Evolutionary conservation across 2,329 filamentous ascomycete genomes (phyloP).

Genomic region (Pyrenophora teres): DNA sequence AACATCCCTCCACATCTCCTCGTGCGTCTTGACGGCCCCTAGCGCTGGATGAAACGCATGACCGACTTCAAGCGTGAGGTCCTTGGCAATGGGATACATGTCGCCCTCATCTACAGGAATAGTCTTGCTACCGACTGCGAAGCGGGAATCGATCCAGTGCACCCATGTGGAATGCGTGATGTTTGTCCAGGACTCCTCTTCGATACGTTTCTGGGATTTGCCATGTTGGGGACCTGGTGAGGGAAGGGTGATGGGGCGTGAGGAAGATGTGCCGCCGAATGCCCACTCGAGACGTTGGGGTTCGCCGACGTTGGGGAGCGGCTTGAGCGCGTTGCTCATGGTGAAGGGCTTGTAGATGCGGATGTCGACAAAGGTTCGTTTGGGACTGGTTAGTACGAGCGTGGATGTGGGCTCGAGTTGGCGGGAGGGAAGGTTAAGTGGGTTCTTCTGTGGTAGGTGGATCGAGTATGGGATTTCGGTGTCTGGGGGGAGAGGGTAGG

Average conservation of each 20-base stretch:
- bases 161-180: conserved; percentile 53
- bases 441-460: conserved; percentile 31
- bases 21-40: conserved; percentile 59
- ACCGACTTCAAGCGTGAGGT: conserved; percentile 57
- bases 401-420: conserved; percentile 65
- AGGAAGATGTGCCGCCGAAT: conserved; percentile 59
- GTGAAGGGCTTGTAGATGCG: conserved; percentile 53
- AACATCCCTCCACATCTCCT: conserved; percentile 68
- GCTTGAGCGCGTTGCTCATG: neutral
- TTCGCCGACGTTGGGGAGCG: conserved; percentile 31
- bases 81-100: conserved; percentile 52
- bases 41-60: conserved; percentile 64
- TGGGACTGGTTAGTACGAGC: conserved; percentile 65
- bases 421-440: conserved; percentile 24
- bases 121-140: conserved; percentile 35
- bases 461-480: conserved; percentile 37
- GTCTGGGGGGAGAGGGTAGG: conserved; percentile 37
- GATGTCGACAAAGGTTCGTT: conserved; percentile 64
- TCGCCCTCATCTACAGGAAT: conserved; percentile 60
- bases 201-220: neutral
- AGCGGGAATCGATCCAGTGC: conserved; percentile 66
- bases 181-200: conserved; percentile 6
- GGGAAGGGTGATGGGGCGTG: conserved; percentile 23
- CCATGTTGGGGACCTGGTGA: neutral
- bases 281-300: conserved; percentile 64